Evolutionary conservation across 768 basidiomycete species (phyloP), one percentile per base, ranked within the genome.

Genomic region (Termitomyces titanicus): DNA sequence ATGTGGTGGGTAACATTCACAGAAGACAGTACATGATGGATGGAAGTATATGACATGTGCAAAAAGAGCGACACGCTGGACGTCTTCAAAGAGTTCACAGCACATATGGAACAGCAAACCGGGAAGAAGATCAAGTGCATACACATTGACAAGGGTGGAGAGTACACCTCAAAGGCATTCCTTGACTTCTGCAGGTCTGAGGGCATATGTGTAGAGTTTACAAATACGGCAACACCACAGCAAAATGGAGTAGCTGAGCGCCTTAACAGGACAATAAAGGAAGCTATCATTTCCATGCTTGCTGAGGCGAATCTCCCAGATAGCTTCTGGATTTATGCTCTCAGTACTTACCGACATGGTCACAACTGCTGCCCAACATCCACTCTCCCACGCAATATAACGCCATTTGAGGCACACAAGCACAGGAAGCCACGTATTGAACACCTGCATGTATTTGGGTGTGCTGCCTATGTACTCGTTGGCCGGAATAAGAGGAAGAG

Each of bases 181-280:
- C 3, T 3, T 5, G 12, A 39, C 38, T 39, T 5, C 38, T 39
- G 38, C 3, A 18, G 5, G 12, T 13, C 38, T 5, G 12, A 39
- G 12, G 38, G 38, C 3, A 39, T 39, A 39, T 11, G 12, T 13
- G 12, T 39, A 3, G 12, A 39, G 12, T 15, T 3, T 11, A 39
- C 38, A 39, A 39, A 39, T 11, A 15, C 15, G n/a, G n/a, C 18
- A 18, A 39, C 38, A 39, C 38, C 12, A 39, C 38, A 77, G 63
- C 73, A 79, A 49, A 81, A 80, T 57, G 72, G 76, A 17, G 67
- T 76, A 7, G 75, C 75, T 3, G 76, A 81, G 58, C 59, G 70
- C 3, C 57, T 59, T 7, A 79, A 79, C 39, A 57, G 68, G 3
- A 71, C 70, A 1, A 61, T 80, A 35, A 57, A 61, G 1, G 69